Evolutionary conservation across 352 stramenopile species (phyloP), one percentile per base, ranked within the genome.

Genomic region (Phytophthora palmivora): DNA sequence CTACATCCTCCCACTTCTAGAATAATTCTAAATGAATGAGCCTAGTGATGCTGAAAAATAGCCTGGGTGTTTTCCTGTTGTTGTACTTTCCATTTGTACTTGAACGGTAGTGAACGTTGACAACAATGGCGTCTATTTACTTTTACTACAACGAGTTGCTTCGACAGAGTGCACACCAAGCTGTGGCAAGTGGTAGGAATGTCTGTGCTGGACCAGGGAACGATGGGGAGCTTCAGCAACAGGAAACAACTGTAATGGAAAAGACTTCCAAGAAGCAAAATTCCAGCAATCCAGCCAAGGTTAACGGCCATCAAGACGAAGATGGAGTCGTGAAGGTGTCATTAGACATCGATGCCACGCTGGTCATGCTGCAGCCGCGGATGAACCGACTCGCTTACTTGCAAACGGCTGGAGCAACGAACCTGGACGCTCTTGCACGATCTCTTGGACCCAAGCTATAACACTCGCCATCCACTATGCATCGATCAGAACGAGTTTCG

Each of bases 61-160:
- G 50, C 36, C 32, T n/a, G n/a, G n/a, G 9, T 59, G 51, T 14
- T 33, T n/a, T 24, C 32, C 18, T 21, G 44, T 56, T 55, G 33
- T 50, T 57, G 43, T 41, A 44, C 36, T 54, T 63, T 64, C 28
- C 51, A 19, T 11, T n/a, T 37, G 41, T 41, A n/a, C 12, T 26
- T 46, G 21, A 19, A 10, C 24, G 30, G 42, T 39, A 12, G 14
- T 32, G 32, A 34, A 4, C n/a, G n/a, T n/a, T n/a, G 15, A 15
- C 26, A 7, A 16, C 14, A 7, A 74, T 74, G 66, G 50, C 66
- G 15, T 63, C 49, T 14, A 71, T 74, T 55, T 70, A 74, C 60
- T 71, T 67, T 24, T 57, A 67, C 44, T 71, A 71, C 49, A 69
- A 74, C 32, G 65, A 74, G 37, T 18, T 74, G 22, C 59, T 74